phyloP scores from a whole-genome alignment of 768 basidiomycete genomes.

The Rhodotorula kratochvilovae region DNA sequence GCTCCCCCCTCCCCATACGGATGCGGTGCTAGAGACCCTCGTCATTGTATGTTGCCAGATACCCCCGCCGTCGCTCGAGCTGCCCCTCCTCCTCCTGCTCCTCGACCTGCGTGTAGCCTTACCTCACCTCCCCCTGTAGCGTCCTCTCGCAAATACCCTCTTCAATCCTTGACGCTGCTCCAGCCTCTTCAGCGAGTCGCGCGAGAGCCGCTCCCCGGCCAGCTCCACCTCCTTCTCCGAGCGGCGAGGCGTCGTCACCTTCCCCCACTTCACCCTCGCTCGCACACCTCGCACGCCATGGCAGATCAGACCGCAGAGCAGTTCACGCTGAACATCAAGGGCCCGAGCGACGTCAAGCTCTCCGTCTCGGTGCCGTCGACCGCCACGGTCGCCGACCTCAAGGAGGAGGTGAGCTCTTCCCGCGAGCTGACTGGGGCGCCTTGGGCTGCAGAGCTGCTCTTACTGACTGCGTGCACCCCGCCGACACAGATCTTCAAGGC shows the following conservation, averaged over 20 bases:
- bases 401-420: slow-evolving; percentile 66
- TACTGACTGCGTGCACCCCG: neutral
- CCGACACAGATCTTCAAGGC: neutral
- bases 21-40: neutral
- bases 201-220: no score
- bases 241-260: neutral
- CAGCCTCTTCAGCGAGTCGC: no score
- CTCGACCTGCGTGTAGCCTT: no score
- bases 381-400: slow-evolving; percentile 85
- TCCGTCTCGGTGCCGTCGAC: slow-evolving; percentile 73
- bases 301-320: neutral
- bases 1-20: neutral
- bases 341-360: slow-evolving; percentile 70
- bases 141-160: no score
- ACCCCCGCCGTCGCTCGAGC: no score
- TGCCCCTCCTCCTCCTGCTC: no score
- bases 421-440: slow-evolving; percentile 40
- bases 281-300: neutral
- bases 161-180: no score
- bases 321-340: slow-evolving; percentile 49
- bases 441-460: no score
- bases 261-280: neutral
- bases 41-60: neutral
- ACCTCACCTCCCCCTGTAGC: no score
- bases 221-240: no score